Evolutionary conservation across 805 yeast species (phyloP).

Genomic region (Candida pseudoglaebosa): DNA sequence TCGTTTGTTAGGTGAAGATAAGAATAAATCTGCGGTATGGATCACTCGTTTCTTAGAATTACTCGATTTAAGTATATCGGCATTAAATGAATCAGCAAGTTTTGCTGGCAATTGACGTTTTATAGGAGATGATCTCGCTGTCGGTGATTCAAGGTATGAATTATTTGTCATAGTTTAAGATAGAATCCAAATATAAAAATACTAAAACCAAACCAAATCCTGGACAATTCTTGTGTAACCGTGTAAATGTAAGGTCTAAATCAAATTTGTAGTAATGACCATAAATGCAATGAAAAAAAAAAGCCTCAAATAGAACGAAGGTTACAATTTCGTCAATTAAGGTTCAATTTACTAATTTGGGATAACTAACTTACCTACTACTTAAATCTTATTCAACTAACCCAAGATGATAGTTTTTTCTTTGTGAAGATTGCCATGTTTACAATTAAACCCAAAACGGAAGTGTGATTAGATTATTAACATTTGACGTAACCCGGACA

Average conservation of each 20-base stretch:
- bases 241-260: neutral
- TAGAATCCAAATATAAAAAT: neutral
- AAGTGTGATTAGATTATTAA: constrained; percentile 4
- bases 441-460: constrained; percentile 5
- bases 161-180: neutral
- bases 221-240: too few relatives aligned
- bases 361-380: neutral
- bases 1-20: constrained; percentile 19
- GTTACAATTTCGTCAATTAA: too few relatives aligned
- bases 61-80: constrained; percentile 1
- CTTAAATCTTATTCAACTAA: neutral
- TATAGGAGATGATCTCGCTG: constrained; percentile 1
- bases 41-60: constrained; percentile 3
- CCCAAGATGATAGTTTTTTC: neutral
- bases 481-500: too few relatives aligned
- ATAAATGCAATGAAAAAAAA: constrained; percentile 1
- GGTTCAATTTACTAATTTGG: neutral
- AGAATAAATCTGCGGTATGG: constrained; percentile 2
- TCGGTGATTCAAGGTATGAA: neutral
- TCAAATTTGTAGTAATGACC: neutral
- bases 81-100: neutral
- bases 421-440: neutral
- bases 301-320: too few relatives aligned
- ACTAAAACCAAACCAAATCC: too few relatives aligned
- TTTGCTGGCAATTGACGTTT: neutral